Percentiles rank a stretch among this genome's conserved stretches.
Conservation (phyloP, 108 stramenopile genomes). For the Skeletonema marinoi region DNA sequence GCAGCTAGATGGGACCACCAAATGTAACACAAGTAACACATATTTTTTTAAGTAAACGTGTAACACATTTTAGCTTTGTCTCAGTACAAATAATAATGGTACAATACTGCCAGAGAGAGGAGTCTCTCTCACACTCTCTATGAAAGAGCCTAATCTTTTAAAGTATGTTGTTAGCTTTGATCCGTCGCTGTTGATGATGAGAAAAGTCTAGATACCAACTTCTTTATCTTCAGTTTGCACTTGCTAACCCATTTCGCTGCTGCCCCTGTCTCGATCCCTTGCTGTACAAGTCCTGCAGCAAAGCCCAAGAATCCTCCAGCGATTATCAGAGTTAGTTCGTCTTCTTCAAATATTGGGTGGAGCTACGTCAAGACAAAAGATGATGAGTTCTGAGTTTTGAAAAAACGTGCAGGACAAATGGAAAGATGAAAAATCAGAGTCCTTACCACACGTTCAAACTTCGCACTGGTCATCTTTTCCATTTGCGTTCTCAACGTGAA, state of each 20-base stretch:
- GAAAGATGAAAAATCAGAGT: not conserved
- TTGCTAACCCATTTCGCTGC: conserved; percentile 10
- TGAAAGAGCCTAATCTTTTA: not conserved
- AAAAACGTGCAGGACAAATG: not conserved
- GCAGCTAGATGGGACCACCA: not conserved
- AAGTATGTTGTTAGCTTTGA: not conserved
- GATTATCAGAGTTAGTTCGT: conserved; percentile 93
- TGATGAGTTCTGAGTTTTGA: not conserved
- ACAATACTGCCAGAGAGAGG: not conserved
- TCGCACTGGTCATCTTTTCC: conserved; percentile 81
- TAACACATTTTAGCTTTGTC: no score
- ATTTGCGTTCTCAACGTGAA: conserved; percentile 80
- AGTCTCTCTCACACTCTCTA: not conserved
- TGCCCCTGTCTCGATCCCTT: conserved; percentile 77
- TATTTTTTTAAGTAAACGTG: no score
- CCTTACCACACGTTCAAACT: conserved; percentile 87
- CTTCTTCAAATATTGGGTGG: conserved; percentile 97
- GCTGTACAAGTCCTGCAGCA: conserved; percentile 85
- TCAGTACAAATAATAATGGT: no score
- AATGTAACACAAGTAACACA: not conserved
- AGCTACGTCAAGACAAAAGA: conserved; percentile 12
- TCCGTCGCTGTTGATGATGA: not conserved
- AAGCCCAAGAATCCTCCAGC: conserved; percentile 93
- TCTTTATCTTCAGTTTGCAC: not conserved
- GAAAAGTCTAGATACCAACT: not conserved